These are phyloP conservation scores for Cunninghamia lanceolata DNA, from an alignment of 75 land plant genomes.

Conservation along the genomic window DNA sequence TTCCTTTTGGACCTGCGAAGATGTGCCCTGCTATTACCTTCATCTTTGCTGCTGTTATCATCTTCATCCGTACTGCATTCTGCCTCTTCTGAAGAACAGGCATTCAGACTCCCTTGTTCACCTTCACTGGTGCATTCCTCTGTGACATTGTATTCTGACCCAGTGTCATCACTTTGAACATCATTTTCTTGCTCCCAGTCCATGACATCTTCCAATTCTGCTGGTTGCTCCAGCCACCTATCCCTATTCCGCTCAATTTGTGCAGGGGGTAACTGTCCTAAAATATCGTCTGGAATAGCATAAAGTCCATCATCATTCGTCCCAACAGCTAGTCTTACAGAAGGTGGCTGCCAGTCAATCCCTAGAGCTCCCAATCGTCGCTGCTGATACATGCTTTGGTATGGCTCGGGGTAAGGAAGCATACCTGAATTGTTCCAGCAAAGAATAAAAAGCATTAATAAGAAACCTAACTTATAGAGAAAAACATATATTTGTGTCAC, in stretches of 20 bases:
- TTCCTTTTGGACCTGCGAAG: conserved; percentile 74
- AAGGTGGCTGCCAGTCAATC: conserved; percentile 82
- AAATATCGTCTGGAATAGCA: conserved; percentile 30
- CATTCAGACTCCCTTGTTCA: conserved; percentile 48
- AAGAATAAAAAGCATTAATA: not conserved
- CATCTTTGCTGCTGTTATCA: conserved; percentile 33
- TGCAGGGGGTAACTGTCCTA: conserved; percentile 22
- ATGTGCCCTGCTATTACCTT: conserved; percentile 30
- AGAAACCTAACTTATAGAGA: not conserved
- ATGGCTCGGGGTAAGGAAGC: conserved; percentile 96
- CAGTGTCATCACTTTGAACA: conserved; percentile 72
- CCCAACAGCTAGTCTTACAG: conserved; percentile 68
- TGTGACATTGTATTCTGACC: conserved; percentile 84
- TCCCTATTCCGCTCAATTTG: conserved; percentile 48
- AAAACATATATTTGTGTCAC: not conserved
- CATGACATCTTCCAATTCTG: conserved; percentile 67
- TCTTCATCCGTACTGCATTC: conserved; percentile 51
- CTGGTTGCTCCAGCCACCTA: conserved; percentile 67
- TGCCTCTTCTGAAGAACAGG: conserved; percentile 38
- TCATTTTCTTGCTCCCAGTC: conserved; percentile 94
- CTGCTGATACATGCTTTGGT: conserved; percentile 87
- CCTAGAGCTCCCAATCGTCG: conserved; percentile 84
- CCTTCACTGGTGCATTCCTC: conserved; percentile 70
- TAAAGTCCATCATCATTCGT: conserved; percentile 34
- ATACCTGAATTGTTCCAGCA: conserved; percentile 45